Base-by-base conservation (phyloP, 345 rosid species). In the Psidium friedrichsthalianum region DNA sequence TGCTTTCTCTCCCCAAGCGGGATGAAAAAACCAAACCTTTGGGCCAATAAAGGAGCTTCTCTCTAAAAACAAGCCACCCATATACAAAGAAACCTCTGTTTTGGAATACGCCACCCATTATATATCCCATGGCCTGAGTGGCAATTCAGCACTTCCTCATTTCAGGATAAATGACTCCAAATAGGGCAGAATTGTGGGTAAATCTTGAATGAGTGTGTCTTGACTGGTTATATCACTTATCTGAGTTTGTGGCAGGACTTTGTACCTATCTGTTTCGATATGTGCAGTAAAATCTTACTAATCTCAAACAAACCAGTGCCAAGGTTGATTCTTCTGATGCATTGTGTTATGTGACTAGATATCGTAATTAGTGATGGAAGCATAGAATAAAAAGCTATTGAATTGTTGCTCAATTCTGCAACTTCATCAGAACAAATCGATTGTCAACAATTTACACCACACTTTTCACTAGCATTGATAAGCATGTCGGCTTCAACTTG, bases 111-210 rank as follows among this genome's bases (percentile, higher is more conserved):
- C 91, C 88, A 78, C 89, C 84, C 61, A 74, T 74, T 89, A 88
- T 89, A 88, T 87, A 86, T 90, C 91, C 57, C 90, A 91, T 82
- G 91, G 92, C n/a, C 76, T 90, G 74, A 90, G 88, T 81, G 91
- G 91, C 83, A 87, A 84, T 54, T 86, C 91, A n/a, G 76, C 58
- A 61, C 92, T 93, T 29, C 25, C 87, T 58, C 92, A 90, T 84
- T 91, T 90, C 54, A 82, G 56, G 56, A n/a, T 54, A 15, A 29
- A 11, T 5, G 42, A 29, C 22, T 15, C 76, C 76, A 29, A 29
- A 29, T 7, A 16, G 42, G 32, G 22, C 16, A 12, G 40, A 29
- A 22, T 36, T 29, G 21, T 29, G 42, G 69, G 6, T n/a, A 27
- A 13, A n/a, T 49, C 20, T 15, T 27, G 36, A n/a, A n/a, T n/a